Evolutionary conservation across 2,329 filamentous ascomycete genomes (phyloP).

Genomic region (Madurella mycetomatis): DNA sequence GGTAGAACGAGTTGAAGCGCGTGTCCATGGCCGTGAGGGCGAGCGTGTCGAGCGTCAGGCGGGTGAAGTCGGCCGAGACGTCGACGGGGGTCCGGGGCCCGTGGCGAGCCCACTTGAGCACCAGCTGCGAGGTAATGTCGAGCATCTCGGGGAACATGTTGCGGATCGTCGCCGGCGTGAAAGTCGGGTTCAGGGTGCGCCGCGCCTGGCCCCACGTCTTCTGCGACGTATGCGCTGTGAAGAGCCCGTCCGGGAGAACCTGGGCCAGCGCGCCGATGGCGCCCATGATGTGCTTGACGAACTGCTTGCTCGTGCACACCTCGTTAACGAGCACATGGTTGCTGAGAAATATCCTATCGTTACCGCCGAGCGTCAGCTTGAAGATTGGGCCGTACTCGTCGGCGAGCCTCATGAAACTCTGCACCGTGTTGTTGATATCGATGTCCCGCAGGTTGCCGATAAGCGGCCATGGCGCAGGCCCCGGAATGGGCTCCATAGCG

Average conservation of each 20-base stretch:
- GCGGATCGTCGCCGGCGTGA: constrained; percentile 63
- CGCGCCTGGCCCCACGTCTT: constrained; percentile 64
- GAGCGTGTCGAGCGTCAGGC: constrained; percentile 68
- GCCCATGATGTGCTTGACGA: constrained; percentile 51
- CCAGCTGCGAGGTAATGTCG: constrained; percentile 62
- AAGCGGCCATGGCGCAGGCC: too few species aligned
- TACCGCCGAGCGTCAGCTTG: too few species aligned
- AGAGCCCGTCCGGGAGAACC: constrained; percentile 60
- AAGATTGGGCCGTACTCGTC: too few species aligned
- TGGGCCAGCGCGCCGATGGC: constrained; percentile 45
- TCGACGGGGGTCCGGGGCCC: constrained; percentile 55
- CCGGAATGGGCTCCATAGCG: too few species aligned
- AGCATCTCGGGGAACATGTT: constrained; percentile 67
- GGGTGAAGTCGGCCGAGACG: constrained; percentile 64
- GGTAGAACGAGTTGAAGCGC: constrained; percentile 72
- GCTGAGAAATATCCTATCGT: too few species aligned
- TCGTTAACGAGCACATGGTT: constrained; percentile 49
- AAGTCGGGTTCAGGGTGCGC: constrained; percentile 60
- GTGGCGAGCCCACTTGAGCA: constrained; percentile 63
- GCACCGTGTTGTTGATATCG: too few species aligned
- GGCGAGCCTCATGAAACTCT: too few species aligned
- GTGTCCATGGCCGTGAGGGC: constrained; percentile 67
- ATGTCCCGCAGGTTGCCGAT: too few species aligned
- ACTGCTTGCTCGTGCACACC: constrained; percentile 58
- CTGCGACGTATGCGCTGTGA: constrained; percentile 50